Evolutionary conservation across 2,329 filamentous ascomycete genomes (phyloP).

Genomic region (Colletotrichum scovillei): DNA sequence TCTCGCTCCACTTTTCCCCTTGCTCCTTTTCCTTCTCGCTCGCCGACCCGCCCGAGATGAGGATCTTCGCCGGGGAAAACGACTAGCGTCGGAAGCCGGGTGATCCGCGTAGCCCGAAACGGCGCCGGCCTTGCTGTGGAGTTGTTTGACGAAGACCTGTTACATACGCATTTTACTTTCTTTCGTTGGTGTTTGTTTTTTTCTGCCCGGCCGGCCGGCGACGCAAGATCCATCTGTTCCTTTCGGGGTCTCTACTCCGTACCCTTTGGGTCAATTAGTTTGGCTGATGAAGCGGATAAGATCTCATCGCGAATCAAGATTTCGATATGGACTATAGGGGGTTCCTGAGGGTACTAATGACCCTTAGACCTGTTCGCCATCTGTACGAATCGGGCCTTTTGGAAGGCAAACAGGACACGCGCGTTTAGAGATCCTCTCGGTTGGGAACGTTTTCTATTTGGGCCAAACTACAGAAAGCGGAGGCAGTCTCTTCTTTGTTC

Average conservation of each 20-base stretch:
- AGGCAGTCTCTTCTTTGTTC: neutral
- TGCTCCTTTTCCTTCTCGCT: neutral
- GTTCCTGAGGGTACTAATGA: neutral
- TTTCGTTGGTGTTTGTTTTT: neutral
- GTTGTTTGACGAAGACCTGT: neutral
- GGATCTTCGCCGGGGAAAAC: slow-evolving; percentile 24
- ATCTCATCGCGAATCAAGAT: neutral
- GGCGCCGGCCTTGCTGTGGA: slow-evolving; percentile 4
- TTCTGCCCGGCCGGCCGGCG: neutral
- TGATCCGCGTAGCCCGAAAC: slow-evolving; percentile 27
- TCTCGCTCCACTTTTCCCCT: neutral
- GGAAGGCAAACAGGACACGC: neutral
- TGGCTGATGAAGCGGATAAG: neutral
- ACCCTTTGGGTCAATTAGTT: neutral
- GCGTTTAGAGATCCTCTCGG: neutral
- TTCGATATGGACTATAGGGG: neutral
- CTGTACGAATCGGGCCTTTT: neutral
- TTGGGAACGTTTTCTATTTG: neutral
- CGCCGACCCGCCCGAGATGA: slow-evolving; percentile 23
- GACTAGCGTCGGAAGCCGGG: slow-evolving; percentile 18
- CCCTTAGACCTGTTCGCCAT: neutral
- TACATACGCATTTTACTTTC: neutral
- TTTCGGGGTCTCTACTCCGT: neutral
- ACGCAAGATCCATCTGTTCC: neutral
- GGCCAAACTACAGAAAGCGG: neutral